Evolutionary conservation across 2,329 filamentous ascomycete genomes (phyloP).

Genomic region (Fusarium cyanostomum): DNA sequence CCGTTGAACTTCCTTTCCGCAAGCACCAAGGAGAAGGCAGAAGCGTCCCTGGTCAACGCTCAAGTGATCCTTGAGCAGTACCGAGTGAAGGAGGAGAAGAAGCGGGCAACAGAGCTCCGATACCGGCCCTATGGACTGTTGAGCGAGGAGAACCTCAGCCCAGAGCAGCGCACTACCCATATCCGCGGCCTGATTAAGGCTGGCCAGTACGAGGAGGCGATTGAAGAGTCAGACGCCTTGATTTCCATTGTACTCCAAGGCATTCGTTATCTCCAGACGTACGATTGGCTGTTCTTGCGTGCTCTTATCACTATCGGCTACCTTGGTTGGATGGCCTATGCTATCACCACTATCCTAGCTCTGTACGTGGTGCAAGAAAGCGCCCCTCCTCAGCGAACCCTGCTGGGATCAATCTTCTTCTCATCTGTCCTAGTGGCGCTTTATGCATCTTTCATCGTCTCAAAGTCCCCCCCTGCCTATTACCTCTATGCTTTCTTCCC

Average conservation of each 20-base stretch:
- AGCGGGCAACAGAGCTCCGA: constrained; percentile 76
- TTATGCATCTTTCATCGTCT: constrained; percentile 81
- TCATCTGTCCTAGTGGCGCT: constrained; percentile 78
- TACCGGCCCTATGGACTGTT: constrained; percentile 81
- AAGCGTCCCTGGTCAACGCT: constrained; percentile 85
- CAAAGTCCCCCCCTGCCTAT: constrained; percentile 83
- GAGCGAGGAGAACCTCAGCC: constrained; percentile 67
- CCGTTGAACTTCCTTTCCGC: constrained; percentile 84
- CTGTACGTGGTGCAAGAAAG: constrained; percentile 82
- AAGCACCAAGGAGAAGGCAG: constrained; percentile 78
- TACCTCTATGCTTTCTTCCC: constrained; percentile 94
- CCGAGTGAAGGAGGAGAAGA: constrained; percentile 87
- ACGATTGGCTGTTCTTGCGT: constrained; percentile 96
- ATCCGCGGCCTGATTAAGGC: constrained; percentile 75
- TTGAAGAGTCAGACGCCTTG: constrained; percentile 78
- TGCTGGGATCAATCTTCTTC: constrained; percentile 71
- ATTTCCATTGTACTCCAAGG: constrained; percentile 83
- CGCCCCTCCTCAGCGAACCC: constrained; percentile 70
- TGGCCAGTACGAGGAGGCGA: constrained; percentile 77
- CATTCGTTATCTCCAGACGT: constrained; percentile 93
- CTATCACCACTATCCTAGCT: constrained; percentile 87
- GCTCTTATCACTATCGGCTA: constrained; percentile 91
- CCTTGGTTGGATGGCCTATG: constrained; percentile 94
- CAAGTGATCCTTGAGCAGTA: constrained; percentile 95
- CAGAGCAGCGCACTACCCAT: constrained; percentile 71